Conservation (phyloP, 495 filamentous ascomycete genomes). For the Amphirosellinia nigrospora region DNA sequence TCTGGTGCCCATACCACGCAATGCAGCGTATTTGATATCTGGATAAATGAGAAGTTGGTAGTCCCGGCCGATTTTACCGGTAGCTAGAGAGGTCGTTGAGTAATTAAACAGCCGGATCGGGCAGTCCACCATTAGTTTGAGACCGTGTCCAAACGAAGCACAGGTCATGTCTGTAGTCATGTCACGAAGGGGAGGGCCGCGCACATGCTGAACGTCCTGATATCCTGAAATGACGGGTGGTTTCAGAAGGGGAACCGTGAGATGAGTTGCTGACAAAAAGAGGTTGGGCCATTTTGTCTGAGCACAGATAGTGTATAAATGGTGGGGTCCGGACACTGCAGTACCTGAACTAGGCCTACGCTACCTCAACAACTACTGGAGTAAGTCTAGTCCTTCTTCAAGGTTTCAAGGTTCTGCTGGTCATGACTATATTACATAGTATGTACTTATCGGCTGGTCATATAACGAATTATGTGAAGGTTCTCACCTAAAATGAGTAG, state of each 20-base stretch:
- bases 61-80: constrained; percentile 23
- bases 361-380: neutral
- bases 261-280: constrained; percentile 22
- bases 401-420: too few species aligned
- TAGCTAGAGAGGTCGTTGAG: constrained; percentile 16
- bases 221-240: constrained; percentile 17
- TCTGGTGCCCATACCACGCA: constrained; percentile 13
- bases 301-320: too few species aligned
- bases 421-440: too few species aligned
- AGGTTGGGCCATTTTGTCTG: neutral
- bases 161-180: too few species aligned
- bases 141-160: neutral
- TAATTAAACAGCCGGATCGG: constrained; percentile 4
- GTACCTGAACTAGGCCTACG: neutral
- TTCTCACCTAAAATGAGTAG: too few species aligned
- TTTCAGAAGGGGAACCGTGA: constrained; percentile 19
- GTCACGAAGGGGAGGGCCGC: neutral
- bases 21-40: constrained; percentile 23
- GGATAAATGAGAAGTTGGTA: constrained; percentile 18
- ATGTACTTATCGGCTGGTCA: neutral
- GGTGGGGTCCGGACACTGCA: neutral
- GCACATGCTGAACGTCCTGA: constrained; percentile 8
- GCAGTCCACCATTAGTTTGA: neutral
- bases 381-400: neutral
- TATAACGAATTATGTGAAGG: neutral